Evolutionary conservation across 164 flowering plant species (phyloP), one percentile per base, ranked within the genome.

Genomic region (Aristolochia fimbriata): DNA sequence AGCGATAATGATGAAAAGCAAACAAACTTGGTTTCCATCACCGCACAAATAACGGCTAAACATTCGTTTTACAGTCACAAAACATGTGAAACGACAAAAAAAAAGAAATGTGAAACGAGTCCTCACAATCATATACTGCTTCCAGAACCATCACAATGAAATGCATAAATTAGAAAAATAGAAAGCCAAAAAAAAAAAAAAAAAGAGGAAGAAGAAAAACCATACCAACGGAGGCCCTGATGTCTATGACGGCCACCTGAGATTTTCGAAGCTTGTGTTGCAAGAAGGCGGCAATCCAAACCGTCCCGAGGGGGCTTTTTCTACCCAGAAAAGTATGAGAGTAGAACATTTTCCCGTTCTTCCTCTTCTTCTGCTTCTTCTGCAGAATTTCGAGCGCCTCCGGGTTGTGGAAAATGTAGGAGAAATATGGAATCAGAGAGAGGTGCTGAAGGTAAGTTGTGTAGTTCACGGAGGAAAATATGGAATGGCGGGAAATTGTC

Each of bases 251-350:
- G 25, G 75, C 61, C 55, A 81, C 78, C 31, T 84, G 88, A 43
- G 84, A 68, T 60, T 81, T 91, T 62, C 74, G 78, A 53, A 91
- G 81, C 66, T 76, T 78, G 69, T 83, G 76, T 50, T 91, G 88
- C 9, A 86, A 70, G 73, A 88, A 96, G 7, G 96, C 94, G 10
- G 96, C 97, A 30, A 87, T 80, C 97, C 97, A 91, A 0, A 91
- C 87, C 4, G 88, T 85, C 10, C 94, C 94, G 1, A 91, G 65
- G 1, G 96, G 94, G 45, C 88, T 84, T 61, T 91, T 91, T 41
- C 83, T 73, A 16, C 83, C 88, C 65, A 91, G 74, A 37, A 79
- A 76, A 41, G 82, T 82, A 54, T 88, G 91, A 20, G 96, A 88
- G 61, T 84, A 91, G 57, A 91, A 91, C 97, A 88, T 91, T 62